Conservation (phyloP, 163 green algal genomes). For the Scenedesmus sp. region DNA sequence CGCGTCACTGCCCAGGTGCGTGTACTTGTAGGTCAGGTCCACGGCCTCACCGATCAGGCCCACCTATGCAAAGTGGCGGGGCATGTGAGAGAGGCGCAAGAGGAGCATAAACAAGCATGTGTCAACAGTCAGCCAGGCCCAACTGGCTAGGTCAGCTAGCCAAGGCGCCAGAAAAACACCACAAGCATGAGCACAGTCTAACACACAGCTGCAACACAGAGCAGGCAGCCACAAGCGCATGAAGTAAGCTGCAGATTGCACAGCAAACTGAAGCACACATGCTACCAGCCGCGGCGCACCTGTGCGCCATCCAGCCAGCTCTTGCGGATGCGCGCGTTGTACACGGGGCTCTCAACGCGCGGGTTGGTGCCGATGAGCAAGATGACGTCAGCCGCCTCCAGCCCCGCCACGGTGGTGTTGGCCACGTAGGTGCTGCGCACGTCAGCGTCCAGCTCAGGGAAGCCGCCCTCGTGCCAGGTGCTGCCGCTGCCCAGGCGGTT, state of each 20-base stretch:
- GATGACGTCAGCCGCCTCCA: constrained; percentile 93
- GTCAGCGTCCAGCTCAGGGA: constrained; percentile 65
- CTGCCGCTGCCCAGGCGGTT: constrained; percentile 90
- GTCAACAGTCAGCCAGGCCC: too few relatives aligned
- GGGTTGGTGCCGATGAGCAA: constrained; percentile 96
- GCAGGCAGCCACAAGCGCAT: neutral
- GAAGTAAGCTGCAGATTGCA: neutral
- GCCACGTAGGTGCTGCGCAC: constrained; percentile 88
- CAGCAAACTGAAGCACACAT: too few relatives aligned
- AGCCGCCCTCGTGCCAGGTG: constrained; percentile 81
- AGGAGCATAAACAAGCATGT: too few relatives aligned
- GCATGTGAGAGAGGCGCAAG: too few relatives aligned
- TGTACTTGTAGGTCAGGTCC: constrained; percentile 94
- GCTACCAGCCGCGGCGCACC: constrained; percentile 42
- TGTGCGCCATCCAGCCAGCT: constrained; percentile 79
- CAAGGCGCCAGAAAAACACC: too few relatives aligned
- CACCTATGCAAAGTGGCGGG: constrained; percentile 59
- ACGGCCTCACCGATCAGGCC: constrained; percentile 79
- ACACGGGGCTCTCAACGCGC: constrained; percentile 92
- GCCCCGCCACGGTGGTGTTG: constrained; percentile 91
- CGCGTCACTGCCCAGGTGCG: constrained; percentile 86
- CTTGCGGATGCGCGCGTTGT: constrained; percentile 96
- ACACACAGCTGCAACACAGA: neutral
- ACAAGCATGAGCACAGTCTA: neutral
- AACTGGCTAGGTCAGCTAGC: too few relatives aligned